Base-by-base conservation (phyloP, 257 asterid genomes). In the Linderniella brevidens region DNA sequence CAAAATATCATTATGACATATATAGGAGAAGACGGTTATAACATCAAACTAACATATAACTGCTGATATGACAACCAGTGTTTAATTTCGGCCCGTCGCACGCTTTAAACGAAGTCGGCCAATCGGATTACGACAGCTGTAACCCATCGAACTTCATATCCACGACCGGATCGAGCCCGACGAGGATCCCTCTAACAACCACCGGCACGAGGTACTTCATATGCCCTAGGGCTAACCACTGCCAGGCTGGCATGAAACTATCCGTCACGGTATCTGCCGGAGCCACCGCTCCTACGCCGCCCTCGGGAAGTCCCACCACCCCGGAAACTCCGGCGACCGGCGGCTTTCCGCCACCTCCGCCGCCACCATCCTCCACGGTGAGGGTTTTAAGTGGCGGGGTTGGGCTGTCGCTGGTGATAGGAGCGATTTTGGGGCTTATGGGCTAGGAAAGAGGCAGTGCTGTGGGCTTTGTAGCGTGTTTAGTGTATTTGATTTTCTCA, bases 361-460 rank as follows among this genome's bases (percentile, higher is more conserved):
- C 71, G 1, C 35, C 68, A 3, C 17, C 53, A n/a, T 59, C 42
- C 46, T 71, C 56, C 41, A 75, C 61, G 17, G 48, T 11, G 25
- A 43, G 66, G 58, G 69, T 64, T 41, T 64, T 25, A 55, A 8
- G 53, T 13, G 62, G 16, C 46, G n/a, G 67, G 56, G 43, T 62
- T 50, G 55, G 58, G 11, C 80, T 64, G 12, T 18, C 74, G 9
- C 47, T 74, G 48, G 62, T 49, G 41, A 42, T 71, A 61, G 80
- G 55, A n/a, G 75, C 68, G 53, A 11, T 78, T 58, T 38, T 74
- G 57, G 75, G 53, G 49, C 56, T 18, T 79, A 15, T 67, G 67
- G 73, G 77, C 80, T 72, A 72, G 85, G 95, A 64, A 53, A 71
- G 75, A 79, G 80, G 81, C 93, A 74, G 78, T 75, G 82, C 80